Evolutionary conservation across 179 eudicot species (phyloP).

Genomic region (Amaranthus tricolor): DNA sequence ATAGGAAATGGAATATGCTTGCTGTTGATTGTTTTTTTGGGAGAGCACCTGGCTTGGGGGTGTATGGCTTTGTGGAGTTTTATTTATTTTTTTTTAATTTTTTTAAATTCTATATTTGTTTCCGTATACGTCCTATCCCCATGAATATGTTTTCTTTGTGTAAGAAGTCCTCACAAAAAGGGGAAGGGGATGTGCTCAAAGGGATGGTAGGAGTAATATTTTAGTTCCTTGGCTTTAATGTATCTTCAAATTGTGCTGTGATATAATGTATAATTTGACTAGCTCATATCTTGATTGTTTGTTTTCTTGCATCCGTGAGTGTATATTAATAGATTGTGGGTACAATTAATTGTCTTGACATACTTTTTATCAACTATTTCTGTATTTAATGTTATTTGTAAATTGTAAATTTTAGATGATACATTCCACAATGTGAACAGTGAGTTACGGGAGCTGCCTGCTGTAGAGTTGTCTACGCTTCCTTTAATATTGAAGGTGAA

Average conservation of each 20-base stretch:
- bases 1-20: no score
- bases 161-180: no score
- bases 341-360: not conserved
- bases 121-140: no score
- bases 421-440: slow-evolving; percentile 59
- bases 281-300: not conserved
- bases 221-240: not conserved
- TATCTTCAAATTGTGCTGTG: not conserved
- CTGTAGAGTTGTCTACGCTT: slow-evolving; percentile 82
- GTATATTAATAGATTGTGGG: not conserved
- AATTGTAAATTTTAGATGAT: slow-evolving; percentile 54
- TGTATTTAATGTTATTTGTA: not conserved
- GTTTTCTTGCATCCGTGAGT: not conserved
- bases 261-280: not conserved
- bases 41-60: no score
- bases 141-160: no score
- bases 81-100: no score
- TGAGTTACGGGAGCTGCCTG: slow-evolving; percentile 88
- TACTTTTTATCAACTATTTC: not conserved
- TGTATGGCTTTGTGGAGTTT: no score
- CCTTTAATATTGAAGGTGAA: slow-evolving; percentile 82
- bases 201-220: no score
- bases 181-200: no score
- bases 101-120: no score
- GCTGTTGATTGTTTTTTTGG: no score